Base-by-base conservation (phyloP, 1,284 basidiomycete genomes). In the Rhodotorula mucilaginosa region DNA sequence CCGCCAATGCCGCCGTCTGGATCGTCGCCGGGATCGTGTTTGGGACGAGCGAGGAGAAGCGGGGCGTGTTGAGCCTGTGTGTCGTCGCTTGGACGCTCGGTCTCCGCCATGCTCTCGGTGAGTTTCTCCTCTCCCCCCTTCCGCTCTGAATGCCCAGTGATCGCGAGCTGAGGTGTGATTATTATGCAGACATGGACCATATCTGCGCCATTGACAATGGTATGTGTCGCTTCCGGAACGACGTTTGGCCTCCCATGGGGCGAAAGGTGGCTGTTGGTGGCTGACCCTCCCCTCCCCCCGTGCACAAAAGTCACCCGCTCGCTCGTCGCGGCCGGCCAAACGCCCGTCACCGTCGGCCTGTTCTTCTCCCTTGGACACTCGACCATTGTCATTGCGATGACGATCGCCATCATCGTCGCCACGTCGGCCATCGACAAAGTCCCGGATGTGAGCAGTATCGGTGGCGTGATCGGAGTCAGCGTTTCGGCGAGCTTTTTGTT, bases 291-390 rank as follows among this genome's bases (percentile, higher is more conserved):
- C n/a, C n/a, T n/a, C n/a, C n/a, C n/a, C n/a, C n/a, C n/a, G n/a
- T 8, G 34, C 8, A 13, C 65, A 66, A 44, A 44, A 44, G 76
- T 72, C 15, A 78, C 76, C 4, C 68, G 77, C 21, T 71, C 74
- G 21, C 63, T 78, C 54, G 77, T 78, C 46, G 64, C 75, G 1
- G 59, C 72, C 60, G 75, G 73, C 5, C 70, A 73, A 34, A 59
- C 67, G 16, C 80, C 80, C 7, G 77, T 82, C 34, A 81, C 81
- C 0, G 79, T 79, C 57, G 82, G 82, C 4, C 72, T 81, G 8
- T 82, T 79, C 72, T 82, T 82, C 76, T 80, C 79, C 23, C 74
- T 82, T 31, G 82, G 82, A 5, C 82, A 82, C 62, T 82, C 81
- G 21, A 80, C 80, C 26, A 81, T 82, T 56, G 81, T 82, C 3